Evolutionary conservation across 805 yeast genomes (phyloP), one percentile per base, ranked within the genome.

Genomic region (Kuraishia ogatae): DNA sequence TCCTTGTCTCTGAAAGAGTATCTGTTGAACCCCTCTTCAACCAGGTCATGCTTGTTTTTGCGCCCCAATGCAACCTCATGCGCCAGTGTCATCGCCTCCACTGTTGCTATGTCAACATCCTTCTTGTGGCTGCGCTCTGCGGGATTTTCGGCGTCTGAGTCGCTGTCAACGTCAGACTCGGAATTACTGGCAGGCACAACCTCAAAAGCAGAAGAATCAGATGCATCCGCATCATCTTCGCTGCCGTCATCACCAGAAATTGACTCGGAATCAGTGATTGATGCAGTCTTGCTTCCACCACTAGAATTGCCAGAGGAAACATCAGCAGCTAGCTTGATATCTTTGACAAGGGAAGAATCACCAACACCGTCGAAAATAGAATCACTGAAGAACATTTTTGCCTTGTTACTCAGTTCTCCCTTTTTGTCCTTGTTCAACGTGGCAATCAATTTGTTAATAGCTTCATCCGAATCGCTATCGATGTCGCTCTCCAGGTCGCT

Each of bases 11-110:
- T 81, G 79, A 94, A 93, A 2, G 98, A 83, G 61, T 90, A 89
- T 69, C 89, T 84, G 70, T 93, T 90, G 71, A 87, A 89, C 48
- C 97, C 97, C 64, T 94, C 97, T 64, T 91, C 90, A n/a, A 89
- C 75, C 55, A 93, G 75, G 64, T 91, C 96, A 62, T 89, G 85
- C 66, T 86, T 91, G 52, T 85, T 82, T 74, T 78, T 87, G 64
- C 89, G 91, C 10, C 97, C 97, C 24, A 90, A 70, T 0, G 98
- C 99, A 47, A 94, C 77, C 70, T 94, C 91, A 67, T 94, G 99
- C 0, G 99, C 99, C 63, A 94, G 74, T 0, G 99, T 94, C 99
- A 94, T 94, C 4, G 97, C 97, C 68, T 91, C 96, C 1, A 87
- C 96, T 1, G 97, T 91, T 20, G 94, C 96, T 57, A 92, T 75